Percentiles rank a stretch among this genome's conserved stretches.
These are phyloP conservation scores for Rhizophora mangle DNA, from an alignment of 345 rosid species.

Conservation along the genomic window DNA sequence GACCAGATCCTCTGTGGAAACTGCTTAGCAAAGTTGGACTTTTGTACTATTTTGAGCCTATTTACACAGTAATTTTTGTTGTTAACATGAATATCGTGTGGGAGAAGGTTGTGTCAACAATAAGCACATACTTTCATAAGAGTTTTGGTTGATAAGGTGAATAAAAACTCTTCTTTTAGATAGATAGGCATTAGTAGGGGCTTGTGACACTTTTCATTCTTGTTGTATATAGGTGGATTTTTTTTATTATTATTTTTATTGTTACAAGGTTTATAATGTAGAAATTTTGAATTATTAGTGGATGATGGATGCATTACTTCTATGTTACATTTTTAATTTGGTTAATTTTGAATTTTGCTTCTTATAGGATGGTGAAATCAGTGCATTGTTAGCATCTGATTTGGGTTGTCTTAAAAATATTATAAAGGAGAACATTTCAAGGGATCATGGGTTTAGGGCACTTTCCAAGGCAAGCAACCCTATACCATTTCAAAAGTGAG, in stretches of 20 bases:
- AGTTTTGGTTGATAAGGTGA: constrained; percentile 79
- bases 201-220: background rate
- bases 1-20: constrained; percentile 33
- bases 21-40: constrained; percentile 66
- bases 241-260: too few species aligned
- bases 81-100: constrained; percentile 66
- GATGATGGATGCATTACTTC: background rate
- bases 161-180: background rate
- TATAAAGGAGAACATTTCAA: constrained; percentile 81
- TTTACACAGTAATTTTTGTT: constrained; percentile 75
- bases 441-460: constrained; percentile 98
- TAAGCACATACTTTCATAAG: constrained; percentile 78
- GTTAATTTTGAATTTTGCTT: background rate
- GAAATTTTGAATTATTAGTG: background rate
- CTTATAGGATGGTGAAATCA: constrained; percentile 80
- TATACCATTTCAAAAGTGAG: constrained; percentile 56
- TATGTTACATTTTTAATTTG: background rate
- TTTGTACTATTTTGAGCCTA: constrained; percentile 72
- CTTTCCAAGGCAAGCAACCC: constrained; percentile 96
- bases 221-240: constrained; percentile 58
- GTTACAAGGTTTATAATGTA: constrained; percentile 58
- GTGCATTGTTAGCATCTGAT: constrained; percentile 81
- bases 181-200: background rate
- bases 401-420: constrained; percentile 75
- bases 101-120: constrained; percentile 85